phyloP scores from a whole-genome alignment of 2,329 filamentous ascomycete genomes.

The Monosporascus sp. region DNA sequence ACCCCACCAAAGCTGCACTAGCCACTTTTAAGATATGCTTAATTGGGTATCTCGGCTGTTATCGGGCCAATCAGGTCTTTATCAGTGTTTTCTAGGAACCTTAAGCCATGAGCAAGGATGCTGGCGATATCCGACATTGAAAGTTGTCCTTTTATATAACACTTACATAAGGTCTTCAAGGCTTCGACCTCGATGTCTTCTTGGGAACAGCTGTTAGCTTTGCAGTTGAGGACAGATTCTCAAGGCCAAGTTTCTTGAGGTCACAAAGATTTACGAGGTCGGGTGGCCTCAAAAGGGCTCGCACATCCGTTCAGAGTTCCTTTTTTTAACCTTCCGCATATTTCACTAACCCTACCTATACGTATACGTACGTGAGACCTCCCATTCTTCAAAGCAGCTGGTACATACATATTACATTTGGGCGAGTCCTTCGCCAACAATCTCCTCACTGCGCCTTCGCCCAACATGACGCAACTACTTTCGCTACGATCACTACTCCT shows the following conservation, averaged over 20 bases:
- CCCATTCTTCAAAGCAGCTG: constrained; percentile 7
- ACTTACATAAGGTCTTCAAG: neutral
- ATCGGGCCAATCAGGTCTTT: constrained; percentile 21
- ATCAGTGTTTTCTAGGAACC: constrained; percentile 17
- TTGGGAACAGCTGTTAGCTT: constrained; percentile 1
- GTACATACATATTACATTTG: constrained; percentile 10
- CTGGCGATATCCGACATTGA: neutral
- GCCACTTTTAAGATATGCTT: neutral
- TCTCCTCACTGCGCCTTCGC: constrained; percentile 17
- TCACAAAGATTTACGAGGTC: too few relatives aligned
- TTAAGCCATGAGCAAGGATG: neutral
- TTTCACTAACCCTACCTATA: too few relatives aligned
- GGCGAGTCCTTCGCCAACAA: constrained; percentile 24
- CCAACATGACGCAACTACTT: constrained; percentile 34
- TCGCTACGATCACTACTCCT: constrained; percentile 33
- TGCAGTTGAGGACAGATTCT: neutral
- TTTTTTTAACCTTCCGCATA: too few relatives aligned
- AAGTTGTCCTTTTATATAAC: neutral
- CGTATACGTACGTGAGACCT: neutral
- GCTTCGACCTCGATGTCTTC: neutral
- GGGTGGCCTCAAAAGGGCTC: too few relatives aligned
- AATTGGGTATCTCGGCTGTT: constrained; percentile 10
- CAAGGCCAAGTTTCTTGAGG: too few relatives aligned
- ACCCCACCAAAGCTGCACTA: too few relatives aligned
- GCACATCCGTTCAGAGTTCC: too few relatives aligned